Evolutionary conservation across 2,329 filamentous ascomycete species (phyloP).

Genomic region (Microascus cirrosus): DNA sequence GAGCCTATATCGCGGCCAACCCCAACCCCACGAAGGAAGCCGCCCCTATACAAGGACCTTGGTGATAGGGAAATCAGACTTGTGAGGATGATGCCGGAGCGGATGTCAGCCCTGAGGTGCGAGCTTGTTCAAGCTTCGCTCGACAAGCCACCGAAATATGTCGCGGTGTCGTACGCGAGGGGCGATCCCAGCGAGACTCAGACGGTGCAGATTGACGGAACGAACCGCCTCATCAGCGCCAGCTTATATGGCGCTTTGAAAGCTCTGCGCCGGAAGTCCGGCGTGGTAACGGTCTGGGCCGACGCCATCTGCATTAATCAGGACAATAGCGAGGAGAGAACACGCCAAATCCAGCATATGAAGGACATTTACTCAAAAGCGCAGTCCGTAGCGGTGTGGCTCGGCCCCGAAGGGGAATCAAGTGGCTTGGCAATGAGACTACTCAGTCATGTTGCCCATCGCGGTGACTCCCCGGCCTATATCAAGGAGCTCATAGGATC

Average conservation of each 20-base stretch:
- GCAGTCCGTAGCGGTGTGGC: constrained; percentile 10
- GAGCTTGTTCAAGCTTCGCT: constrained; percentile 7
- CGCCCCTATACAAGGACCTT: neutral
- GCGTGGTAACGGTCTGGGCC: constrained; percentile 7
- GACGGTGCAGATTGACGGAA: constrained; percentile 8
- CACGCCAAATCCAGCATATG: constrained; percentile 3
- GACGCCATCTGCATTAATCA: constrained; percentile 12
- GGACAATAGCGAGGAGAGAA: constrained; percentile 3
- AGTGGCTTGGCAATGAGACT: constrained; percentile 9
- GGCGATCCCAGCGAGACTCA: constrained; percentile 14
- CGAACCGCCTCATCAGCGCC: constrained; percentile 6
- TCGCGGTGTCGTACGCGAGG: constrained; percentile 22
- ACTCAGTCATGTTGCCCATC: constrained; percentile 4
- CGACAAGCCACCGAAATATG: constrained; percentile 11
- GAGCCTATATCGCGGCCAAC: neutral
- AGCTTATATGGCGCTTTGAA: constrained; percentile 12
- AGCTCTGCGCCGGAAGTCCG: constrained; percentile 6
- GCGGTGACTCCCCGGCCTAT: neutral
- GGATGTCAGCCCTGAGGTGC: constrained; percentile 8
- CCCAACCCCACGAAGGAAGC: neutral
- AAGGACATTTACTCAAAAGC: constrained; percentile 10
- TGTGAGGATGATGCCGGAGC: constrained; percentile 8
- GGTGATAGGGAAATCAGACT: constrained; percentile 6
- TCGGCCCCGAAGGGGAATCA: constrained; percentile 9
- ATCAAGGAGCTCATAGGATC: constrained; percentile 9